These are phyloP conservation scores for Pythium phragmiticola DNA, from an alignment of 352 stramenopile genomes.

Conservation along the genomic window DNA sequence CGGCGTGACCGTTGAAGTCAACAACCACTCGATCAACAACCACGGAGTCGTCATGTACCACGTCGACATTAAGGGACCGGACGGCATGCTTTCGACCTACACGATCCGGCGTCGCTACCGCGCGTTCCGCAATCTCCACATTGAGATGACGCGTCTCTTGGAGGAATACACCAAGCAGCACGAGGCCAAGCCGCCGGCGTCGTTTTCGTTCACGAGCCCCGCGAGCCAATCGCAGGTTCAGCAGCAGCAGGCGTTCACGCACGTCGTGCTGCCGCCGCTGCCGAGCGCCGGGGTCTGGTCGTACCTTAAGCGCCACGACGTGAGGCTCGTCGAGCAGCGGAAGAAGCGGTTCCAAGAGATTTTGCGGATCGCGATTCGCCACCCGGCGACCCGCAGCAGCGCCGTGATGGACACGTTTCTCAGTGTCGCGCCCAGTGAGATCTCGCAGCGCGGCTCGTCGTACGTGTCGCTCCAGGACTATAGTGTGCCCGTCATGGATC, in stretches of 20 bases:
- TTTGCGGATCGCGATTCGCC: conserved; percentile 68
- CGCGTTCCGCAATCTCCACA: conserved; percentile 79
- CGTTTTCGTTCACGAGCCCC: conserved; percentile 31
- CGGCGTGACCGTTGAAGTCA: conserved; percentile 53
- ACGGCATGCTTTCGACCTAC: conserved; percentile 79
- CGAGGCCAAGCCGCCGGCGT: conserved; percentile 16
- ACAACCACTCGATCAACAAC: conserved; percentile 52
- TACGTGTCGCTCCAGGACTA: conserved; percentile 58
- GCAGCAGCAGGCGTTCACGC: conserved; percentile 33
- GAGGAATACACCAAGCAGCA: conserved; percentile 30
- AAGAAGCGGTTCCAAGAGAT: conserved; percentile 85
- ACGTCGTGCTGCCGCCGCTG: conserved; percentile 35
- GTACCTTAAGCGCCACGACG: conserved; percentile 80
- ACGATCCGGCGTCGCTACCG: conserved; percentile 81
- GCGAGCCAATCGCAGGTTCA: conserved; percentile 28
- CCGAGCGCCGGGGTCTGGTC: conserved; percentile 78
- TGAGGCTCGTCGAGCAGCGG: conserved; percentile 74
- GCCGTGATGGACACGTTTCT: conserved; percentile 70
- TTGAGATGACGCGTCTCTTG: conserved; percentile 59
- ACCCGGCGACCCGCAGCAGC: conserved; percentile 68
- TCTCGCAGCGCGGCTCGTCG: conserved; percentile 45
- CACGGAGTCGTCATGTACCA: conserved; percentile 83
- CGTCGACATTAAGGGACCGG: conserved; percentile 79
- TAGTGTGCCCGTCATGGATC: conserved; percentile 74
- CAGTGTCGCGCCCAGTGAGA: conserved; percentile 57